Evolutionary conservation across 208 protist species (phyloP).

Genomic region (Acanthamoeba royreba): DNA sequence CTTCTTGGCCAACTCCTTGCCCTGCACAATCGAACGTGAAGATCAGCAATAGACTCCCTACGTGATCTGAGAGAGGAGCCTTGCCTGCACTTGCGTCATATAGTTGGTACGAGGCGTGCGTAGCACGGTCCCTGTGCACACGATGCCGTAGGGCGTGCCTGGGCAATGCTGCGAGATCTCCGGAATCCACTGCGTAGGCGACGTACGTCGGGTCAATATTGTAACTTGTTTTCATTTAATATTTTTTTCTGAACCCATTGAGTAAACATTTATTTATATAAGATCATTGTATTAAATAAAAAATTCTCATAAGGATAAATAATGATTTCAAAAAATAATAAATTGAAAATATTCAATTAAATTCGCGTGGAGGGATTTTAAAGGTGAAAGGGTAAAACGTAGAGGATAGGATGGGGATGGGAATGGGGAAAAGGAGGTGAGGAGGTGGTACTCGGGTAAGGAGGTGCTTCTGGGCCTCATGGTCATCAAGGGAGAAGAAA

Average conservation of each 20-base stretch:
- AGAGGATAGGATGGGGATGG: no score
- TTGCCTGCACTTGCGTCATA: not conserved
- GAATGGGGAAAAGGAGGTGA: not conserved
- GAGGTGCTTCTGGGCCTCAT: not conserved
- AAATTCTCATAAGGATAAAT: no score
- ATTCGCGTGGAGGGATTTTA: no score
- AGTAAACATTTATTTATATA: no score
- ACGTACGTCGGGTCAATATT: no score
- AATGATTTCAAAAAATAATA: no score
- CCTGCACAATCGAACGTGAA: not conserved
- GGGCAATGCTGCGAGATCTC: conserved; percentile 60
- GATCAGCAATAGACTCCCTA: not conserved
- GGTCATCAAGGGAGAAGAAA: conserved; percentile 18
- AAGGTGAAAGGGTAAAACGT: not conserved
- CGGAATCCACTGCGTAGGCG: conserved; percentile 48
- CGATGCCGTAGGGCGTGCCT: conserved; percentile 51
- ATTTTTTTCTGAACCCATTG: no score
- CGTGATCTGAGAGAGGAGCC: not conserved
- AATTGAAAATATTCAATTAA: no score
- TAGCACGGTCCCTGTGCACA: conserved; percentile 52
- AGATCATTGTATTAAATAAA: no score
- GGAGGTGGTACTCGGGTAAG: not conserved
- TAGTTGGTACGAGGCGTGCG: not conserved
- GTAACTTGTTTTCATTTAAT: no score
- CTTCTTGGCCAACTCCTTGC: conserved; percentile 17